These are phyloP conservation scores for Polyporus arcularius DNA, from an alignment of 768 basidiomycete genomes.

Conservation along the genomic window DNA sequence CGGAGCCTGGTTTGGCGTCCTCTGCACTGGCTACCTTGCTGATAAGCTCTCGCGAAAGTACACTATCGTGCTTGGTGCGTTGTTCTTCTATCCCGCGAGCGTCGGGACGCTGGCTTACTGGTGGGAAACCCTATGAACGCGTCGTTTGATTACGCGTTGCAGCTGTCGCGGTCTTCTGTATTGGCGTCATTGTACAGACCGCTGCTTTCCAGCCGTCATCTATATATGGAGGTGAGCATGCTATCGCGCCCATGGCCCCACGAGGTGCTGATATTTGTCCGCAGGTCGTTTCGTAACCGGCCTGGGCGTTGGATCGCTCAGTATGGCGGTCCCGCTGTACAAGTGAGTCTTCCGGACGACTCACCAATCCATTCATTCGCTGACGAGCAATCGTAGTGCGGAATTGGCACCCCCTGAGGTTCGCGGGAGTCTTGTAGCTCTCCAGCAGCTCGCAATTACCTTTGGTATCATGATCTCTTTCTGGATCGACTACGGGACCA, in stretches of 20 bases:
- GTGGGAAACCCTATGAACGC: not conserved
- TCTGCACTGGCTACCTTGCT: conserved; percentile 70
- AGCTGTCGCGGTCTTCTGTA: conserved; percentile 30
- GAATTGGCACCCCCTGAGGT: conserved; percentile 80
- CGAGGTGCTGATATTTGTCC: not conserved
- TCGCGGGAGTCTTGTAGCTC: conserved; percentile 75
- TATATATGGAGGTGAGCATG: conserved; percentile 59
- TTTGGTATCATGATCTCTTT: conserved; percentile 72
- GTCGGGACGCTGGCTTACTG: too few relatives aligned
- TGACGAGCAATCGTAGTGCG: conserved; percentile 28
- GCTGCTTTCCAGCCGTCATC: conserved; percentile 55
- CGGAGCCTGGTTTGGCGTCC: conserved; percentile 76
- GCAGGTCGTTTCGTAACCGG: conserved; percentile 73
- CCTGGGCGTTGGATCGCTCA: conserved; percentile 78
- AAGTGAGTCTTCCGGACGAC: conserved; percentile 38
- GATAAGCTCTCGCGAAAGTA: conserved; percentile 77
- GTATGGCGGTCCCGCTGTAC: conserved; percentile 83
- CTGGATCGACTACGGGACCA: conserved; percentile 55
- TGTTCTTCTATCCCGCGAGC: not conserved
- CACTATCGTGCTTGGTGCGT: conserved; percentile 59
- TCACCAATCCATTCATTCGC: not conserved
- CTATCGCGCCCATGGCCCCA: not conserved
- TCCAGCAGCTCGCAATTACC: conserved; percentile 82
- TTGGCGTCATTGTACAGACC: conserved; percentile 77
- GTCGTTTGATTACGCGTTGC: not conserved